A percentile compares a stretch with the other conserved stretches of the same genome.
These are phyloP conservation scores for Thielaviopsis euricoi DNA, from an alignment of 2,329 filamentous ascomycete genomes.

Conservation along the genomic window DNA sequence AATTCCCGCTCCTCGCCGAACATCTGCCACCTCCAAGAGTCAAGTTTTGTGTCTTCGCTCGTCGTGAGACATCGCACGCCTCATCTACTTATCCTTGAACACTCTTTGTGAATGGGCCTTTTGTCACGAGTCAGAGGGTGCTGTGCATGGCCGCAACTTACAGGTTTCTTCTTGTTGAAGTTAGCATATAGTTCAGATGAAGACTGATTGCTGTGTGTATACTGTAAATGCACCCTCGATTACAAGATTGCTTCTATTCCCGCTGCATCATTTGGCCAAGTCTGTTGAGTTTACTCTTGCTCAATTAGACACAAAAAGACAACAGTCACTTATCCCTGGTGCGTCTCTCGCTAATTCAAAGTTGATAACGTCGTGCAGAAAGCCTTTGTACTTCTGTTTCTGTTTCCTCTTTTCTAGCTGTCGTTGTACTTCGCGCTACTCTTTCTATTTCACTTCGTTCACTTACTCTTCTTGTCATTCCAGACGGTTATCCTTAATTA, in stretches of 20 bases:
- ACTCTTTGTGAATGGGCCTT: not conserved
- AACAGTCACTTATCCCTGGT: not conserved
- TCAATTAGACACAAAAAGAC: not conserved
- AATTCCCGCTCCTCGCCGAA: not conserved
- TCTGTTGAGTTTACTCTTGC: not conserved
- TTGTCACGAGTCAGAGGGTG: not conserved
- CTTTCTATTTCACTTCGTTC: not conserved
- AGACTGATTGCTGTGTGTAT: not conserved
- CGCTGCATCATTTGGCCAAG: not conserved
- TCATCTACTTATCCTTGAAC: not conserved
- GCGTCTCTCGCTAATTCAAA: not conserved
- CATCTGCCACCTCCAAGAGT: not conserved
- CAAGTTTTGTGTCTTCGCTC: not conserved
- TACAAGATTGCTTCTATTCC: not conserved
- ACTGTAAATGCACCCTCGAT: too few relatives aligned
- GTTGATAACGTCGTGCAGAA: not conserved
- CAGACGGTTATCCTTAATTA: not conserved
- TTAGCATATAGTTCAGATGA: not conserved
- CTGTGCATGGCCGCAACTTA: too few relatives aligned
- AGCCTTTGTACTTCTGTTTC: not conserved
- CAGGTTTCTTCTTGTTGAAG: too few relatives aligned
- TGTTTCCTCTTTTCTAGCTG: not conserved
- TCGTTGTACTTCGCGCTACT: not conserved
- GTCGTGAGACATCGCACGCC: not conserved
- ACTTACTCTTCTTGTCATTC: too few relatives aligned